Base-by-base conservation (phyloP, 192 early-diverging fungal species). In the Mortierella antarctica region DNA sequence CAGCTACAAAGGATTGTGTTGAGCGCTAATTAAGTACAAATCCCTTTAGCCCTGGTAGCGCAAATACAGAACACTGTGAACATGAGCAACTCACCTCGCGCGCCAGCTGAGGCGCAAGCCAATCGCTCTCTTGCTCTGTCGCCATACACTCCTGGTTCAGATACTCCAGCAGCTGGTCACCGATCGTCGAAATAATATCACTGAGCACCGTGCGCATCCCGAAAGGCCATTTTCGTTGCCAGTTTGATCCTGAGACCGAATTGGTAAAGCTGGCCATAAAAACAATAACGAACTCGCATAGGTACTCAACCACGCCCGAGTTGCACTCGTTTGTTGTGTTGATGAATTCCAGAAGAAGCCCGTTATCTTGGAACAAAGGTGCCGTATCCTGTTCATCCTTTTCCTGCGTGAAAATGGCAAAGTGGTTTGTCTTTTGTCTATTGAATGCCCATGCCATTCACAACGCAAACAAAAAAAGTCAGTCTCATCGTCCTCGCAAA, bases 371-470 rank as follows among this genome's bases (percentile, higher is more conserved):
- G 39, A 72, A 80, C 21, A 31, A 23, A 6, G 56, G 10, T 4
- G 31, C 58, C 7, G 44, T 50, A 44, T 60, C 12, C 4, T 53
- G 39, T 39, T 71, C 55, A 51, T 45, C 41, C 55, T 72, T 80
- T 15, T 67, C 77, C 7, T 20, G 9, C 14, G 71, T 72, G 20
- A 80, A 80, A 11, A 80, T 72, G 7, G 77, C 77, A 66, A 80
- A 80, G 48, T 80, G 77, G 47, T 80, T 80, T 14, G 70, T 80
- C 15, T 80, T 80, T 31, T 68, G 77, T 17, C 77, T 80, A 71
- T 46, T 13, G 31, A 41, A 47, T 0, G 12, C 48, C 6, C 31
- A 31, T 31, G 1, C 11, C 11, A 51, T 51, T 15, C 50, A 4
- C 50, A 17, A 17, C 4, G 50, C 17, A 51, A 15, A 11, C 13